phyloP scores from a whole-genome alignment of 2,329 filamentous ascomycete species.

The Neopestalotiopsis clavispora region DNA sequence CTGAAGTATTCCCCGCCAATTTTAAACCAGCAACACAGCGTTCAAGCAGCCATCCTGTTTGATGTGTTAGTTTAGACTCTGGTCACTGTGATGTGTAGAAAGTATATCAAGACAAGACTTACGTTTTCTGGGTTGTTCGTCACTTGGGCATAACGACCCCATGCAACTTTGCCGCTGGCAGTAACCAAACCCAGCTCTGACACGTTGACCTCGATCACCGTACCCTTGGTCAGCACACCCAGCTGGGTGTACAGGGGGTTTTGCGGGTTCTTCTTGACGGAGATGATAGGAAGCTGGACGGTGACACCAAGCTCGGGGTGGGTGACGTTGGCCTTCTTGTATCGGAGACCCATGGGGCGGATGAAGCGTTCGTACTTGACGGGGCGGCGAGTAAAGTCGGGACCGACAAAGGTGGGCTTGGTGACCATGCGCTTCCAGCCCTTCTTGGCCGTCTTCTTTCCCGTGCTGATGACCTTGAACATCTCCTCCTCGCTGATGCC shows the following conservation, averaged over 20 bases:
- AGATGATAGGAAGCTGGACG: constrained; percentile 81
- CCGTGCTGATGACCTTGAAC: constrained; percentile 96
- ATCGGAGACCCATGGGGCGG: constrained; percentile 76
- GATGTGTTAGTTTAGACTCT: background rate
- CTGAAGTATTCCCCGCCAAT: background rate
- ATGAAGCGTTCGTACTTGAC: constrained; percentile 79
- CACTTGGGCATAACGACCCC: constrained; percentile 83
- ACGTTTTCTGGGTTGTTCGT: constrained; percentile 53
- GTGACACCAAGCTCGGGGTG: constrained; percentile 65
- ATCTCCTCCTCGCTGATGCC: constrained; percentile 96
- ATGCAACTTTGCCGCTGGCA: constrained; percentile 89
- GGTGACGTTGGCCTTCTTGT: constrained; percentile 46
- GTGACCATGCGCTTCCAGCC: constrained; percentile 65
- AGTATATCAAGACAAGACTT: background rate
- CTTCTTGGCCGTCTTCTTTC: constrained; percentile 89
- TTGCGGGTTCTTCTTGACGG: constrained; percentile 75
- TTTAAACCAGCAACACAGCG: constrained; percentile 36
- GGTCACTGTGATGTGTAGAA: background rate
- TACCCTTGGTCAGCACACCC: constrained; percentile 86
- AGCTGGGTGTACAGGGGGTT: constrained; percentile 71
- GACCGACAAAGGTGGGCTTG: constrained; percentile 87
- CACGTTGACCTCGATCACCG: constrained; percentile 84
- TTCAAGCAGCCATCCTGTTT: constrained; percentile 48
- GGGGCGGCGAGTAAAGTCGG: constrained; percentile 85
- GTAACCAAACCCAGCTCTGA: constrained; percentile 90